Percentiles rank a stretch among this genome's conserved stretches.
phyloP scores from a whole-genome alignment of 1,139 yeast species.

The Blastobotrys capitulatus region DNA sequence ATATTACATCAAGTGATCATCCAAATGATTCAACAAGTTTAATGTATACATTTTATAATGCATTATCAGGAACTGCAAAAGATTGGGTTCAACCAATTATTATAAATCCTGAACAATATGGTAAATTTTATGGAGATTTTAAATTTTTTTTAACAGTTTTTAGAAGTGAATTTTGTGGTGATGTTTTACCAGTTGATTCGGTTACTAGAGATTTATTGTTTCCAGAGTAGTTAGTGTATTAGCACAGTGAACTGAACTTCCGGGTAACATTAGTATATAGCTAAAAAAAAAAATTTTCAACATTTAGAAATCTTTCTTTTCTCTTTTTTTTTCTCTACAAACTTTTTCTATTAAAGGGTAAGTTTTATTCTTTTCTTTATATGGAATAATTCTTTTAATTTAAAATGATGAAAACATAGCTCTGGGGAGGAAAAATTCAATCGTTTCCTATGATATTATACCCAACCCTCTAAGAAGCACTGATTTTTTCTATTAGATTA shows the following conservation, averaged over 20 bases:
- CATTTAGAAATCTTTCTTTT: background rate
- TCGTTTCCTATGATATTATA: conserved; percentile 12
- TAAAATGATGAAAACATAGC: conserved; percentile 13
- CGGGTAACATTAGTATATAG: background rate
- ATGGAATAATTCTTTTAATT: background rate
- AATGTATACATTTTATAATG: background rate
- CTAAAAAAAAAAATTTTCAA: background rate
- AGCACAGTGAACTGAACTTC: no score
- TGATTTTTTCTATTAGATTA: conserved; percentile 15
- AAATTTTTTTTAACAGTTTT: conserved; percentile 3
- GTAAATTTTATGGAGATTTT: conserved; percentile 5
- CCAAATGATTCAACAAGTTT: background rate
- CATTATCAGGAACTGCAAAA: conserved; percentile 5
- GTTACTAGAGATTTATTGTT: background rate
- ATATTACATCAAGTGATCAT: background rate
- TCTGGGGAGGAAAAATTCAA: conserved; percentile 12
- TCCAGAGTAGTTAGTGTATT: background rate
- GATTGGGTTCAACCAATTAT: conserved; percentile 6
- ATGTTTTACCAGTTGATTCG: background rate
- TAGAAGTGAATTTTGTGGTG: conserved; percentile 4
- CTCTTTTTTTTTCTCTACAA: background rate
- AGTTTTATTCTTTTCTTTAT: no score
- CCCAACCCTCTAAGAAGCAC: conserved; percentile 32
- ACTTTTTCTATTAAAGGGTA: conserved; percentile 3
- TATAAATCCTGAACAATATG: background rate